Evolutionary conservation across 2,329 filamentous ascomycete genomes (phyloP), one percentile per base, ranked within the genome.

Genomic region (Fusarium verrucosum): DNA sequence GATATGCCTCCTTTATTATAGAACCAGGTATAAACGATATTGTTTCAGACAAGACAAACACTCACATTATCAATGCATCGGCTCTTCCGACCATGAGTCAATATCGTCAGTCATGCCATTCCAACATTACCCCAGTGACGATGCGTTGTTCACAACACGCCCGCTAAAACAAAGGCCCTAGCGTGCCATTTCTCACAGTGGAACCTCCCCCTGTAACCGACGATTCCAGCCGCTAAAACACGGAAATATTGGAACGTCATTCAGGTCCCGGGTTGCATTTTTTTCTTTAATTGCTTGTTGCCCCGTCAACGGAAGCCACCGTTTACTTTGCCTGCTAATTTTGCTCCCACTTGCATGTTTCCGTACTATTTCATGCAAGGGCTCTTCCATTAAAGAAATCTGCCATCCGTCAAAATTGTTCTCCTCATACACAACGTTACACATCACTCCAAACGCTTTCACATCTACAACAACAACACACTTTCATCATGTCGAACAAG

Each of bases 401-500:
- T 17, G 33, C 35, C 55, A 51, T 50, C 44, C 58, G 49, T 58
- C 46, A 17, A 25, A 30, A 61, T 25, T 44, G 62, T 37, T 66
- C 45, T 13, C 22, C 41, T 40, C 38, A 45, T 33, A 30, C 25
- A 45, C 52, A 49, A 36, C 14, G n/a, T n/a, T 6, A 28, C 28
- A 30, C 28, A 37, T 40, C 7, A 44, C 32, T 30, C 37, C n/a
- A n/a, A n/a, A n/a, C 45, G 19, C 10, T 43, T n/a, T n/a, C n/a
- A 37, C 47, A 40, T 45, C 46, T 41, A 37, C 36, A 38, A 58
- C 44, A 45, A 43, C n/a, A n/a, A n/a, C n/a, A n/a, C n/a, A n/a
- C n/a, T 42, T 55, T 37, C 51, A 75, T 65, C 69, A 89, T 89
- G 86, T 84, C 85, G 60, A 64, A 77, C 76, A 86, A 82, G 78